These are phyloP conservation scores for Cryomyces antarcticus DNA, from an alignment of 495 filamentous ascomycete genomes.

Conservation along the genomic window DNA sequence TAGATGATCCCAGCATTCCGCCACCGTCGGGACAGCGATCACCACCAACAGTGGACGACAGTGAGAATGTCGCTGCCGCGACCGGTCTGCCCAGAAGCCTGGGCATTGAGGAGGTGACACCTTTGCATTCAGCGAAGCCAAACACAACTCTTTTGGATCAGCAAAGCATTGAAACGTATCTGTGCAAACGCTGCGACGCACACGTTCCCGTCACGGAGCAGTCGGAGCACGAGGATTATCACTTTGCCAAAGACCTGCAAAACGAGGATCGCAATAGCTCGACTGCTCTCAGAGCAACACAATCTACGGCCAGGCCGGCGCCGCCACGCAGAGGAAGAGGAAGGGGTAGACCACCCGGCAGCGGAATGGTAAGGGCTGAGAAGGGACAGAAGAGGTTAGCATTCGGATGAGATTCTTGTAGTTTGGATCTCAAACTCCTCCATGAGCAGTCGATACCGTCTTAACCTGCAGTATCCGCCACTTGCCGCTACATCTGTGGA, in stretches of 20 bases:
- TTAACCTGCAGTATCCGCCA: no score
- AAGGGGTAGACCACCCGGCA: background rate
- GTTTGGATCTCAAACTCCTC: no score
- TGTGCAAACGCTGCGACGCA: slow-evolving; percentile 47
- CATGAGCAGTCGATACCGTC: no score
- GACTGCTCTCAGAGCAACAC: slow-evolving; percentile 1
- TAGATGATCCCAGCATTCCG: background rate
- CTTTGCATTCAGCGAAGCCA: background rate
- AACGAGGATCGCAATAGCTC: slow-evolving; percentile 21
- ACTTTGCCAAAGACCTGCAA: slow-evolving; percentile 76
- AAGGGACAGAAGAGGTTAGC: slow-evolving; percentile 18
- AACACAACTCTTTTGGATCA: background rate
- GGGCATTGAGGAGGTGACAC: background rate
- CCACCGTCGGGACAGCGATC: slow-evolving; percentile 8
- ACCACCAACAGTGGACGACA: background rate
- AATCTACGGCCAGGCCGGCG: background rate
- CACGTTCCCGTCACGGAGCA: slow-evolving; percentile 32
- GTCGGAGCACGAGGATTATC: slow-evolving; percentile 82
- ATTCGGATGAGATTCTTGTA: slow-evolving; percentile 11
- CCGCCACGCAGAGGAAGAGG: background rate
- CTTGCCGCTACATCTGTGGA: no score
- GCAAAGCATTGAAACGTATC: slow-evolving; percentile 19
- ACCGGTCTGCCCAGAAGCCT: background rate
- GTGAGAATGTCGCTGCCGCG: background rate
- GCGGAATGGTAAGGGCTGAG: slow-evolving; percentile 4